These are phyloP conservation scores for Daldinia concentrica DNA, from an alignment of 495 filamentous ascomycete genomes.

Conservation along the genomic window DNA sequence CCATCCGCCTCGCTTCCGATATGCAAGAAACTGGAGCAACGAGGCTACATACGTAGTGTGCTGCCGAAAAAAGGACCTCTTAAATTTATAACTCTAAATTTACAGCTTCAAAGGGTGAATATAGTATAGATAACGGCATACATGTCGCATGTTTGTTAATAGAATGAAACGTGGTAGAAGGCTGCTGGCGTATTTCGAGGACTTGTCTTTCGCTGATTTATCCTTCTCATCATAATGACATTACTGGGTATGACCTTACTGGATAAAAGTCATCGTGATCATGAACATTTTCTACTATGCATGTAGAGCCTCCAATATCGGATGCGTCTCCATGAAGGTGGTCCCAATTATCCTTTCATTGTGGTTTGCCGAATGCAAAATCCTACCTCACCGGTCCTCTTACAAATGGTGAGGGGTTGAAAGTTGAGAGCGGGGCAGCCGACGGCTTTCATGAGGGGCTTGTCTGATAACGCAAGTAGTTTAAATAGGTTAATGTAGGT, in stretches of 20 bases:
- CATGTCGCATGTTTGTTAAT: constrained; percentile 7
- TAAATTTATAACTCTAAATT: constrained; percentile 23
- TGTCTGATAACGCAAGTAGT: background rate
- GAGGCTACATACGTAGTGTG: constrained; percentile 25
- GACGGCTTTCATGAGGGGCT: constrained; percentile 29
- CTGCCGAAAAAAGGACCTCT: constrained; percentile 35
- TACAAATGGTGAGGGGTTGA: constrained; percentile 32
- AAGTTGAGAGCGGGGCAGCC: constrained; percentile 37
- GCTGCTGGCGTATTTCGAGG: constrained; percentile 13
- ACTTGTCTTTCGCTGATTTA: constrained; percentile 3
- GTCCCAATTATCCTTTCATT: constrained; percentile 17
- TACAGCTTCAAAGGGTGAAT: constrained; percentile 8
- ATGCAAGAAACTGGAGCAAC: constrained; percentile 40
- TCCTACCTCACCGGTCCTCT: constrained; percentile 28
- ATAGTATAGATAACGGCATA: constrained; percentile 17
- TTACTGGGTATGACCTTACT: constrained; percentile 7
- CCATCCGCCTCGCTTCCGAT: constrained; percentile 39
- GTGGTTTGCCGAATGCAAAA: constrained; percentile 33
- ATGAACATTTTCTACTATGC: background rate
- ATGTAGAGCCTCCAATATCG: constrained; percentile 9
- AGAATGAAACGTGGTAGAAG: constrained; percentile 25
- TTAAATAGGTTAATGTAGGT: background rate
- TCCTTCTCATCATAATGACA: constrained; percentile 6
- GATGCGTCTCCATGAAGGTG: background rate
- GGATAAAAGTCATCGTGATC: constrained; percentile 1